phyloP scores from a whole-genome alignment of 1,284 basidiomycete species.

The Porodaedalea pini region DNA sequence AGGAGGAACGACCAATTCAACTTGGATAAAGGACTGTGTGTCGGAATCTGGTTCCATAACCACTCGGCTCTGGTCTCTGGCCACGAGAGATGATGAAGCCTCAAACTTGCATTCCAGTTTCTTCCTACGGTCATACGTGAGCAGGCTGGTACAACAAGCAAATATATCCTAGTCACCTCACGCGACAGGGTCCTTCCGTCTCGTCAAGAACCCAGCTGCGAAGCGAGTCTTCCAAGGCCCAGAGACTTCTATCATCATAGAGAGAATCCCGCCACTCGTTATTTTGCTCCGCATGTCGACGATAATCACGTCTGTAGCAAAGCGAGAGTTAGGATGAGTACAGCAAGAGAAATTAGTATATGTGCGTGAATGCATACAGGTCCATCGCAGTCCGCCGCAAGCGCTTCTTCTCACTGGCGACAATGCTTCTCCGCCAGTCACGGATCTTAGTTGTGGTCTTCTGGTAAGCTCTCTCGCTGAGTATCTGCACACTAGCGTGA shows the following conservation, averaged over 20 bases:
- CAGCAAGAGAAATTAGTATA: neutral
- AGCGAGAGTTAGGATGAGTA: neutral
- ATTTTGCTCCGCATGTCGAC: constrained; percentile 60
- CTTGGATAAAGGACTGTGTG: constrained; percentile 52
- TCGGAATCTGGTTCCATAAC: constrained; percentile 61
- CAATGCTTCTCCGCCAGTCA: constrained; percentile 69
- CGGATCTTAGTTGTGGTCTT: constrained; percentile 48
- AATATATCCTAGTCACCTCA: constrained; percentile 48
- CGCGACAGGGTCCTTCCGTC: constrained; percentile 83
- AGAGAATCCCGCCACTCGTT: constrained; percentile 57
- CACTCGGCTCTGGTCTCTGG: constrained; percentile 45
- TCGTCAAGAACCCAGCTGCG: constrained; percentile 78
- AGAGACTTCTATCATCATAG: constrained; percentile 74
- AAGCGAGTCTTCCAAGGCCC: constrained; percentile 54
- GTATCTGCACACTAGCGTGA: constrained; percentile 16
- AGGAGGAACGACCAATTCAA: constrained; percentile 57
- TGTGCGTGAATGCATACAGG: constrained; percentile 43
- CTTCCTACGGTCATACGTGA: constrained; percentile 46
- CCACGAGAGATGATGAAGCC: constrained; percentile 46
- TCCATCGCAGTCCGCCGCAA: constrained; percentile 69
- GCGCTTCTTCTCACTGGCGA: constrained; percentile 63
- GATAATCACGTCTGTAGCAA: constrained; percentile 59
- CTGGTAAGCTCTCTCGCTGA: constrained; percentile 31
- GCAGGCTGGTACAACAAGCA: neutral
- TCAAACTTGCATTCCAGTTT: constrained; percentile 65